Evolutionary conservation across 31 red algal species (phyloP), one percentile per base, ranked within the genome.

Genomic region (Bonnemaisonia californica): DNA sequence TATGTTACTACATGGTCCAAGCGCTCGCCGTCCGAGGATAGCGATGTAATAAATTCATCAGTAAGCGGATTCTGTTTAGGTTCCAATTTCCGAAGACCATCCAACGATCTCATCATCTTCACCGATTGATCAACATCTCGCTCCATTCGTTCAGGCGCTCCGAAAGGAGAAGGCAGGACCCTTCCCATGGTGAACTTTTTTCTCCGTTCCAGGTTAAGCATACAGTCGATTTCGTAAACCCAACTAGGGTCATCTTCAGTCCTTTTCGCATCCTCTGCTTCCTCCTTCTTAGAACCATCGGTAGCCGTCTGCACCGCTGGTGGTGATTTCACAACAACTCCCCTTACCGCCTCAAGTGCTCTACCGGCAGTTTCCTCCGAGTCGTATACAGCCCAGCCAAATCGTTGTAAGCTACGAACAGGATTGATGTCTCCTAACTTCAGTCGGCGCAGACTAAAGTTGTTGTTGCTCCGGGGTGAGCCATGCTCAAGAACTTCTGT

Each of bases 381-480:
- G 47, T 54, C 82, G 57, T 89, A 93, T 32, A 82, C 68, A 24
- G 91, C 91, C 91, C 91, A 93, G 19, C 69, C 91, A 62, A 85
- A 89, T 21, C 91, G 77, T 29, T 75, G 62, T 19, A 93, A 69
- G 26, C 57, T 62, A 24, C 79, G 76, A 4, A 38, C 48, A 22
- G 91, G 91, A 34, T 85, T 88, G 31, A 85, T 75, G 23, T 93
- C 91, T 0, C 80, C 79, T 30, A 93, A 35, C 76, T 89, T 88
- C 16, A 93, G 54, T 39, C 85, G 79, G 34, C 80, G 60, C 13
- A 93, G 75, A n/a, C 67, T 60, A 27, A 89, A 69, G 38, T 27
- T 56, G 23, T 47, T 32, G 0, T 80, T 59, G 23, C 86, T 79
- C 8, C 62, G 63, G 4, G 60, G 37, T n/a, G n/a, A n/a, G 33